Evolutionary conservation across 2,329 filamentous ascomycete species (phyloP), one percentile per base, ranked within the genome.

Genomic region (Coniochaeta ligniaria): DNA sequence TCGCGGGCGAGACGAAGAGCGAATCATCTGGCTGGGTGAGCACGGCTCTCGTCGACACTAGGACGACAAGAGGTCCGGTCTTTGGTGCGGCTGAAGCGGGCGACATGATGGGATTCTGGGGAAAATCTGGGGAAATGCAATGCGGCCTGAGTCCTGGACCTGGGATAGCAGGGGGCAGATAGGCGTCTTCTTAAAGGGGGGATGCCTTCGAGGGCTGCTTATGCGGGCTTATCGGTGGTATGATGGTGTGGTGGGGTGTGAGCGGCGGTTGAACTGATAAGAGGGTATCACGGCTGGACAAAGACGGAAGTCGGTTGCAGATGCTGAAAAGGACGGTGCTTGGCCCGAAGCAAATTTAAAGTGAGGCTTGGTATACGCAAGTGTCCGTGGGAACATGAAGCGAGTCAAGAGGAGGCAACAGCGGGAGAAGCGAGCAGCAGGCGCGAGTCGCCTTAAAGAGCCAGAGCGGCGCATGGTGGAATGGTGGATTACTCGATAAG

Each of bases 1-100:
- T 96, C 61, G 92, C 94, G 22, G 92, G 87, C 2, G 89, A 92
- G 54, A 96, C 76, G 28, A 82, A 60, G 36, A 88, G 79, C 26
- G 78, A 79, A 66, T 85, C 77, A 64, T 86, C 81, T 50, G 85
- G 81, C 61, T 89, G 87, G 54, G 88, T 89, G 67, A 98, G 80
- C 58, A 98, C 86, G 61, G 91, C 91, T 68, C 93, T 85, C 28
- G 88, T 90, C 1, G 95, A 98, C 61, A 89, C 89, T 61, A 98
- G 82, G 61, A 97, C 91, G 50, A 85, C 87, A 68, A 93, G 69
- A 62, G 58, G 7, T 9, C 36, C 28, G 41, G 47, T 17, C 22
- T 22, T 59, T 58, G 43, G 20, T 2, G 35, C 54, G 9, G 54
- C 11, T 35, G 31, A 35, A 8, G 38, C 35, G 54, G 24, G 24